Conservation (phyloP, 352 stramenopile genomes). For the Globisporangium ultimum region DNA sequence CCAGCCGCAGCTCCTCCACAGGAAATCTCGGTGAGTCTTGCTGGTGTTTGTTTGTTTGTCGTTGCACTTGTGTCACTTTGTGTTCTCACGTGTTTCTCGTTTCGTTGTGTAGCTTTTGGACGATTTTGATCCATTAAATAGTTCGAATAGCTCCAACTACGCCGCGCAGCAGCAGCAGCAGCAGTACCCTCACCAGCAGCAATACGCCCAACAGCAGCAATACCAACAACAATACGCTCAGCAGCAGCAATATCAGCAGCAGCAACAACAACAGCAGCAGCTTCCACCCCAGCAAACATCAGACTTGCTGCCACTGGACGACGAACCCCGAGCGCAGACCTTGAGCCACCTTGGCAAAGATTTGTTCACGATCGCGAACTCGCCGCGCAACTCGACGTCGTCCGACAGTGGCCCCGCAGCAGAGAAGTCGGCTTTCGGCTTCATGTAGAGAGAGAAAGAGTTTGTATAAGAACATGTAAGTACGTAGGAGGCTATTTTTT, state of each 20-base stretch:
- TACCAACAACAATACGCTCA: constrained; percentile 9
- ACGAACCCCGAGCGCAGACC: constrained; percentile 43
- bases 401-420: constrained; percentile 10
- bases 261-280: constrained; percentile 36
- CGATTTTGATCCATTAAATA: constrained; percentile 43
- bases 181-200: constrained; percentile 10
- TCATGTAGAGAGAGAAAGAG: constrained; percentile 66
- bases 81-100: constrained; percentile 1
- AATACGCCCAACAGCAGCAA: constrained; percentile 18
- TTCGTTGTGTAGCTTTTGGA: constrained; percentile 32
- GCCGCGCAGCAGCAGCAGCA: constrained; percentile 24
- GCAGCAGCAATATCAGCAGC: constrained; percentile 22
- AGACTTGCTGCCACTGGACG: constrained; percentile 27
- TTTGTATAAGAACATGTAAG: too few relatives aligned
- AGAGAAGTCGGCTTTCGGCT: constrained; percentile 83
- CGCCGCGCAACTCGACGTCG: constrained; percentile 39
- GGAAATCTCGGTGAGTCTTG: constrained; percentile 54
- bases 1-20: constrained; percentile 19
- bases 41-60: not conserved
- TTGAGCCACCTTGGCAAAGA: constrained; percentile 84
- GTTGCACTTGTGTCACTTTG: not conserved
- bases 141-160: constrained; percentile 21
- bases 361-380: constrained; percentile 84
- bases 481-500: constrained; percentile 1
- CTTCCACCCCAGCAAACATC: constrained; percentile 23